These are phyloP conservation scores for Mortierella antarctica DNA, from an alignment of 192 early-diverging fungal genomes.

Conservation along the genomic window DNA sequence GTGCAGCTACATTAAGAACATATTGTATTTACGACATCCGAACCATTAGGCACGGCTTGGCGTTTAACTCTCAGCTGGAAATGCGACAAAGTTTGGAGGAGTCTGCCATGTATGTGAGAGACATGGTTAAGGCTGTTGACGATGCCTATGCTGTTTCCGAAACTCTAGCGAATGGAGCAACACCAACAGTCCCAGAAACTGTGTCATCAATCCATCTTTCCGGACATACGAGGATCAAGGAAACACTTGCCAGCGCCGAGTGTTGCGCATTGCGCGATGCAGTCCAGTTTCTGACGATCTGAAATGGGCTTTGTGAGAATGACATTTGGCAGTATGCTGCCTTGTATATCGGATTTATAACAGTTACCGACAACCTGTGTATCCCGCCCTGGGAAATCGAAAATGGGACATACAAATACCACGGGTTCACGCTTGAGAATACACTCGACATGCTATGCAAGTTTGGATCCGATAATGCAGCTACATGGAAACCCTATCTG, in stretches of 20 bases:
- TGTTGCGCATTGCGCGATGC: slow-evolving; percentile 10
- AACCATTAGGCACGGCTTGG: not conserved
- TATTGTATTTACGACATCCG: too few species aligned
- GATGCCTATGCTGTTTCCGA: too few species aligned
- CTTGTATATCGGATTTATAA: slow-evolving; percentile 1
- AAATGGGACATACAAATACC: slow-evolving; percentile 1
- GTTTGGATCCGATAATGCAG: not conserved
- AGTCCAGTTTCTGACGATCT: not conserved
- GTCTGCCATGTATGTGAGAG: too few species aligned
- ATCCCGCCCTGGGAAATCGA: slow-evolving; percentile 4
- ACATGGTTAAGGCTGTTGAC: too few species aligned
- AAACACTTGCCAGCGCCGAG: not conserved
- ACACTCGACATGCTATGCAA: slow-evolving; percentile 7
- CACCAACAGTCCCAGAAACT: slow-evolving; percentile 5
- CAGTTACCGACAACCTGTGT: not conserved
- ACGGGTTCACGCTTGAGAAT: not conserved
- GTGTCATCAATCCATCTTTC: slow-evolving; percentile 6
- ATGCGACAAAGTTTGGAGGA: slow-evolving; percentile 4
- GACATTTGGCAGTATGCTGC: slow-evolving; percentile 8
- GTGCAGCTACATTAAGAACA: too few species aligned
- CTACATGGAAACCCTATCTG: slow-evolving; percentile 6
- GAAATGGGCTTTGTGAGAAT: slow-evolving; percentile 7
- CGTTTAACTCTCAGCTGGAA: not conserved
- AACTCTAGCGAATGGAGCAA: too few species aligned
- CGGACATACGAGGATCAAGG: not conserved